Evolutionary conservation across 495 filamentous ascomycete species (phyloP).

Genomic region (Tuber microsphaerosporum): DNA sequence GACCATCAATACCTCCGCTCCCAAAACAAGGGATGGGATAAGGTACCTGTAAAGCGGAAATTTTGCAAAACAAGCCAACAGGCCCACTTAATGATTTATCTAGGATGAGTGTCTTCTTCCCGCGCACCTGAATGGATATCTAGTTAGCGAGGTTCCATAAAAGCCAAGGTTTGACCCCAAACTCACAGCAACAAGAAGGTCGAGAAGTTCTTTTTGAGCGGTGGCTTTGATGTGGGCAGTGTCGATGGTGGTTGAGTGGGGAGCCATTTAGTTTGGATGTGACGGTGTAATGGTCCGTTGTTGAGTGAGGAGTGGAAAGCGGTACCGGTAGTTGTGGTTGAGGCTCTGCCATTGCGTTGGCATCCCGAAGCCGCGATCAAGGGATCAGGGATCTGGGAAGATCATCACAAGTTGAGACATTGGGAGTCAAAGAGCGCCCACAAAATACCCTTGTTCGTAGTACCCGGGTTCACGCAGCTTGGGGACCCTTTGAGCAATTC

Average conservation of each 20-base stretch:
- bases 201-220: conserved; percentile 74
- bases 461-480: background rate
- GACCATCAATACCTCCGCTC: conserved; percentile 30
- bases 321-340: background rate
- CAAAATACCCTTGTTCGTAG: background rate
- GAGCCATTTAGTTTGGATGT: conserved; percentile 27
- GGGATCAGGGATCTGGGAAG: background rate
- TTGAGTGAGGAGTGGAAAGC: conserved; percentile 1
- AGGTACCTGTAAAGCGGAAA: conserved; percentile 62
- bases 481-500: background rate
- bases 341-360: background rate
- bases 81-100: conserved; percentile 84
- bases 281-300: background rate
- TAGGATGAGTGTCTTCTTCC: conserved; percentile 96
- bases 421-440: background rate
- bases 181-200: conserved; percentile 87
- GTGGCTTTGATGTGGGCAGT: conserved; percentile 73
- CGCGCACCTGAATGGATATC: conserved; percentile 61
- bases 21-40: background rate
- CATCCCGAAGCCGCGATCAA: background rate
- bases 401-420: background rate
- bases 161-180: conserved; percentile 33
- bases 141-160: conserved; percentile 33
- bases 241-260: conserved; percentile 67
- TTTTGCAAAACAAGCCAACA: conserved; percentile 85